phyloP scores from a whole-genome alignment of 1,284 basidiomycete genomes.

The Leccinum fallax region DNA sequence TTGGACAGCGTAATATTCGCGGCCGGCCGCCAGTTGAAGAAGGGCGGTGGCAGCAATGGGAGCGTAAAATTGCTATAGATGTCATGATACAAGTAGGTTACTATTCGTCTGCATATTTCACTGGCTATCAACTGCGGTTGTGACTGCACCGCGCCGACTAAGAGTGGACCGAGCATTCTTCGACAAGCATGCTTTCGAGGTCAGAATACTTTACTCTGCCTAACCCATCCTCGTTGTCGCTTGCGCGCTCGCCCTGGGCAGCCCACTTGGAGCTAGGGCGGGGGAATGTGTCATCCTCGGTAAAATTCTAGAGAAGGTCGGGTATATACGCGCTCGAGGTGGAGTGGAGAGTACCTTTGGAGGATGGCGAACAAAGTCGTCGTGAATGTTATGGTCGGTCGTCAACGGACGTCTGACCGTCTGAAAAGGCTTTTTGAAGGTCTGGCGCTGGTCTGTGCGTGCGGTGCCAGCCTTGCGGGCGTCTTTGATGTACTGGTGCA shows the following conservation, averaged over 20 bases:
- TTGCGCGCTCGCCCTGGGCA: neutral
- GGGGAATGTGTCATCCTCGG: slow-evolving; percentile 10
- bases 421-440: slow-evolving; percentile 35
- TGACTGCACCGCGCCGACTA: neutral
- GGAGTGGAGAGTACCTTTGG: slow-evolving; percentile 29
- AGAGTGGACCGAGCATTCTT: slow-evolving; percentile 19
- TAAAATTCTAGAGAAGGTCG: neutral
- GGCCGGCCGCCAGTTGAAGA: slow-evolving; percentile 68
- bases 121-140: slow-evolving; percentile 15
- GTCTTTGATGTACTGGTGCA: slow-evolving; percentile 8
- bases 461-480: slow-evolving; percentile 10
- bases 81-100: slow-evolving; percentile 12
- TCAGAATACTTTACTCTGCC: slow-evolving; percentile 18
- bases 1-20: slow-evolving; percentile 88
- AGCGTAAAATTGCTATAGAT: slow-evolving; percentile 53
- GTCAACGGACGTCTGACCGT: slow-evolving; percentile 32
- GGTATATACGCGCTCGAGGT: neutral
- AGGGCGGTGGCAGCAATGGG: slow-evolving; percentile 43
- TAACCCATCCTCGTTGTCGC: slow-evolving; percentile 1
- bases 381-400: slow-evolving; percentile 38
- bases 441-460: slow-evolving; percentile 9
- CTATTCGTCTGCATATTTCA: slow-evolving; percentile 8
- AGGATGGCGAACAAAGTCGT: slow-evolving; percentile 36
- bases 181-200: slow-evolving; percentile 8
- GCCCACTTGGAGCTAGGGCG: slow-evolving; percentile 9